phyloP scores from a whole-genome alignment of 108 stramenopile species.

The Pseudonitzschia multiseries region DNA sequence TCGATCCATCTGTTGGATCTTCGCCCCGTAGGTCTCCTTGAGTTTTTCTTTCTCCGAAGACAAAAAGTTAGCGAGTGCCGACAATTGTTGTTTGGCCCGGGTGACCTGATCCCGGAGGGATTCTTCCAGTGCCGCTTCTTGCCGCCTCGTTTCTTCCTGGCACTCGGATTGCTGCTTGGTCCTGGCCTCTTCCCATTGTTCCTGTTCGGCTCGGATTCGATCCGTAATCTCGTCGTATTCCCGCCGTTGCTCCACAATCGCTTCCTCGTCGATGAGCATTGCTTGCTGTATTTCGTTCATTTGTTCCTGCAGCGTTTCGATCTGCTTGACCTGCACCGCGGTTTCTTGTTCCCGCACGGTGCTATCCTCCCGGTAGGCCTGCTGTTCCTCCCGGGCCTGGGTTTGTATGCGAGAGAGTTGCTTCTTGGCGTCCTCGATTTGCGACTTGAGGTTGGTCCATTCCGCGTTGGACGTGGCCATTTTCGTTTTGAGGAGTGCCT shows the following conservation, averaged over 20 bases:
- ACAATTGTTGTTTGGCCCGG: constrained; percentile 32
- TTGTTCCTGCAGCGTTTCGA: constrained; percentile 24
- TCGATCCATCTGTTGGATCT: constrained; percentile 20
- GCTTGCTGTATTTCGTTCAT: constrained; percentile 36
- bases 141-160: constrained; percentile 26
- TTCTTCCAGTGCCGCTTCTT: constrained; percentile 32
- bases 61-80: constrained; percentile 27
- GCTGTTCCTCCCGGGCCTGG: constrained; percentile 14
- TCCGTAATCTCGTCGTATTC: constrained; percentile 24
- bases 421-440: constrained; percentile 18
- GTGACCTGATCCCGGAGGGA: constrained; percentile 28
- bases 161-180: constrained; percentile 14
- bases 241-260: constrained; percentile 36
- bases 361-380: background rate
- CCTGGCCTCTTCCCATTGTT: constrained; percentile 22
- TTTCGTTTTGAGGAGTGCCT: constrained; percentile 35
- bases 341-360: constrained; percentile 14
- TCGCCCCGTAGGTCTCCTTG: constrained; percentile 19
- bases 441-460: constrained; percentile 18
- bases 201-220: constrained; percentile 18
- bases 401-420: constrained; percentile 10
- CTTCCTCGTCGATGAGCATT: constrained; percentile 44
- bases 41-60: constrained; percentile 19
- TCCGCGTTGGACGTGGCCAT: constrained; percentile 31
- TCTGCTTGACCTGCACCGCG: constrained; percentile 12